Conservation (phyloP, 2,329 filamentous ascomycete genomes). For the Hymenoscyphus infarciens region DNA sequence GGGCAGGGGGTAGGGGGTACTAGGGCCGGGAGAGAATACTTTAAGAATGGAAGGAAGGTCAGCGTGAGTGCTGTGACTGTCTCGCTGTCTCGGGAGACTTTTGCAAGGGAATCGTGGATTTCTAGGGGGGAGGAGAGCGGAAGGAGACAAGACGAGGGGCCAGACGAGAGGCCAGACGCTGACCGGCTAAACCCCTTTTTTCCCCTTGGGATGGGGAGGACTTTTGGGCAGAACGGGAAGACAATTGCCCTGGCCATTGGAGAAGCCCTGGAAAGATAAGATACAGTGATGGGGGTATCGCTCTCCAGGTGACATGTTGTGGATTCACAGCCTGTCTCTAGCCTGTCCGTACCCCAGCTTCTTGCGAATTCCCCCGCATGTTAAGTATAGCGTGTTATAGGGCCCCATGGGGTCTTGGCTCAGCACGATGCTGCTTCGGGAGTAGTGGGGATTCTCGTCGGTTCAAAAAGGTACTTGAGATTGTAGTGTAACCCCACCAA, state of each 20-base stretch:
- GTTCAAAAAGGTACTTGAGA: constrained; percentile 1
- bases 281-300: neutral
- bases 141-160: constrained; percentile 1
- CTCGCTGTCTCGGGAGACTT: neutral
- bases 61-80: constrained; percentile 3
- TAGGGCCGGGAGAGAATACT: constrained; percentile 12
- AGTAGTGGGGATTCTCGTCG: neutral
- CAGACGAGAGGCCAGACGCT: constrained; percentile 9
- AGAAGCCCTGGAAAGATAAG: neutral
- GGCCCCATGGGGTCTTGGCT: constrained; percentile 8
- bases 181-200: constrained; percentile 10
- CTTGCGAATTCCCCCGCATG: constrained; percentile 15
- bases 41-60: constrained; percentile 13
- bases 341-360: constrained; percentile 11
- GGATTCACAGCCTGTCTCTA: neutral
- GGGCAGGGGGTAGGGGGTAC: too few species aligned
- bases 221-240: constrained; percentile 4
- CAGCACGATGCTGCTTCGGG: neutral
- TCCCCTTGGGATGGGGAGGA: neutral
- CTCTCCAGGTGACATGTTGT: constrained; percentile 5
- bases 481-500: neutral
- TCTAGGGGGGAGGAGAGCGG: neutral
- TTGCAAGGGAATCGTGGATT: constrained; percentile 4
- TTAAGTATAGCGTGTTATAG: constrained; percentile 14
- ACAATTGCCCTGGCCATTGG: neutral